Base-by-base conservation (phyloP, 2,329 filamentous ascomycete species). In the Aspergillus neoniger region DNA sequence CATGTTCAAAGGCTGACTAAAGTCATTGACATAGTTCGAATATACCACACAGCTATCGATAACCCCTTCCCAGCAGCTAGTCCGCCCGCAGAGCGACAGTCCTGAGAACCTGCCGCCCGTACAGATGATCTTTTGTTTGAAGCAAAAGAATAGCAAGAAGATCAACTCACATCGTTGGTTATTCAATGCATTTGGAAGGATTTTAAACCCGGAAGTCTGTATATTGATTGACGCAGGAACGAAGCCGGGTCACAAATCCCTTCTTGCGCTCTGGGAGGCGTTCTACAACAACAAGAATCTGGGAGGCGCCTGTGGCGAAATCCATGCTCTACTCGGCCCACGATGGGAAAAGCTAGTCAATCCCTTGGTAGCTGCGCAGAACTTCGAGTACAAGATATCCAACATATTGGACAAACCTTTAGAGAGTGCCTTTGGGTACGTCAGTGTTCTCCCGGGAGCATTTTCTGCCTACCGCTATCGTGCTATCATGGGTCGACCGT, bases 281-380 rank as follows among this genome's bases (percentile, higher is more conserved):
- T 99, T 99, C 82, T 98, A 98, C 83, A 98, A 98, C 80, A 94
- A 99, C 85, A 98, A 98, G 83, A 92, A 98, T 76, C 88, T 98
- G 10, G 95, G 95, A 69, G 95, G 95, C 80, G 93, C 95, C 77
- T 99, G 95, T 78, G 95, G 95, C 88, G 95, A 99, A 76, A 98
- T 99, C 66, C 95, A 98, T 77, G 95, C 95, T 61, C 96, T 98
- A 91, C 83, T 98, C 76, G 94, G 95, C 67, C 89, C 89, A 73
- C 91, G 91, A 51, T 94, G 93, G 80, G 90, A 86, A 77, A 97
- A 97, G 79, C 84, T 99, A 68, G 76, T 98, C 71, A 99, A 99
- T 76, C 95, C 95, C 15, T 85, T 99, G 25, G 92, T 99, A 61
- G 95, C 95, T 12, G 89, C 92, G 14, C 95, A 99, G 79, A 98